These are phyloP conservation scores for Hypoxylon sp. DNA, from an alignment of 2,329 filamentous ascomycete species.

Conservation along the genomic window DNA sequence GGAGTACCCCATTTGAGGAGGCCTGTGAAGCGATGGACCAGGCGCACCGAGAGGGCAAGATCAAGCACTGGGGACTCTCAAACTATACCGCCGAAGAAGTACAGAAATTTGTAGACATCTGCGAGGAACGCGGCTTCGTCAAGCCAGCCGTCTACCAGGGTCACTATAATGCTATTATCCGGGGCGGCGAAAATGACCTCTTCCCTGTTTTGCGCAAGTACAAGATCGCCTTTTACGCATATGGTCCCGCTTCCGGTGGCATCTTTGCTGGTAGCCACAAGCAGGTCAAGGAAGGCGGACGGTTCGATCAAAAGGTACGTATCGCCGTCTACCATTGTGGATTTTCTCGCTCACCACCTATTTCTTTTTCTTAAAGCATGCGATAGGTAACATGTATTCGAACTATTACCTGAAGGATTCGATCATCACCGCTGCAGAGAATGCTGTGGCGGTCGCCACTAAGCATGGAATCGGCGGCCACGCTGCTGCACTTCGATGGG, in stretches of 20 bases:
- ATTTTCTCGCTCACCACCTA: background rate
- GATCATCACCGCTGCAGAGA: slow-evolving; percentile 39
- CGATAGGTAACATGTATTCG: background rate
- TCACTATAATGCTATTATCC: slow-evolving; percentile 56
- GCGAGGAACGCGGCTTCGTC: slow-evolving; percentile 51
- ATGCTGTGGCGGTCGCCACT: slow-evolving; percentile 39
- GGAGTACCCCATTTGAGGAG: slow-evolving; percentile 53
- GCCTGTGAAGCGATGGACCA: slow-evolving; percentile 53
- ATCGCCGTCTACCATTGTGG: background rate
- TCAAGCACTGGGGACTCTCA: slow-evolving; percentile 54
- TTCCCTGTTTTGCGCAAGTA: slow-evolving; percentile 54
- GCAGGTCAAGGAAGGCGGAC: background rate
- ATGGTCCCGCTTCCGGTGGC: slow-evolving; percentile 38
- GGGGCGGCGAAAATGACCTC: slow-evolving; percentile 53
- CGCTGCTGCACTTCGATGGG: slow-evolving; percentile 54
- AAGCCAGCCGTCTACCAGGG: slow-evolving; percentile 58
- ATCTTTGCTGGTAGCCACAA: background rate
- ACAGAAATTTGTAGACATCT: slow-evolving; percentile 53
- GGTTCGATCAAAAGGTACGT: slow-evolving; percentile 1
- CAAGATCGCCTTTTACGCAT: slow-evolving; percentile 55
- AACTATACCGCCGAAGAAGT: slow-evolving; percentile 58
- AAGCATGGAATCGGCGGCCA: slow-evolving; percentile 51
- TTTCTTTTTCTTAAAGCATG: background rate
- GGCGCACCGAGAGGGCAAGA: slow-evolving; percentile 44
- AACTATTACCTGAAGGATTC: background rate